Evolutionary conservation across 2,329 filamentous ascomycete species (phyloP), one percentile per base, ranked within the genome.

Genomic region (Pseudogymnoascus sp.): DNA sequence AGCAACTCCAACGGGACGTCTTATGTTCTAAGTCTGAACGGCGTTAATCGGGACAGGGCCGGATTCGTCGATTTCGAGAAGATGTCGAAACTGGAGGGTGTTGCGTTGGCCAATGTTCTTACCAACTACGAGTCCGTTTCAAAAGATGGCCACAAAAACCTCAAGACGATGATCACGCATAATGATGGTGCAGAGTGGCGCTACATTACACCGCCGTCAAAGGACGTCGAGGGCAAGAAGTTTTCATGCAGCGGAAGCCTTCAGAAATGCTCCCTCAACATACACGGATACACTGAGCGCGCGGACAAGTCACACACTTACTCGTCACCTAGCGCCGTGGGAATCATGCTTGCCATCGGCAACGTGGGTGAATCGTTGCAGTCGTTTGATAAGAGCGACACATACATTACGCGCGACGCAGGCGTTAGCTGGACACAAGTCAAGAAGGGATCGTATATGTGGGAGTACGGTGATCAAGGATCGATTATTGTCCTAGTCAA

Each of bases 1-100:
- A 97, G 92, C 72, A 99, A 99, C 78, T 97, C 92, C 70, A 97
- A 99, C 72, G 95, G 95, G 61, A 99, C 95, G 0, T 95, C 90
- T 1, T 99, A 97, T 71, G 90, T 96, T 11, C 79, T 96, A 67
- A 96, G 90, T 74, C 81, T 95, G 23, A 80, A 84, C 59, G 85
- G 85, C 18, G 91, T 97, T 71, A 97, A 97, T 75, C 85, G 91
- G 68, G 87, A 97, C 71, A 78, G 82, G 11, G 69, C 74, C 1
- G 92, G 88, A 45, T 97, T 88, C 71, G 93, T 96, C 49, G 95
- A 99, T 73, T 99, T 96, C 75, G 95, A 99, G 74, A 97, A 96
- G 78, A 91, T 97, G 80, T 84, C 90, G 58, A 92, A 92, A 2
- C 80, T 99, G 12, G 93, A 99, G 75, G 95, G 95, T 45, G 91